These are phyloP conservation scores for Solanum rostratum DNA, from an alignment of 257 asterid species.

Conservation along the genomic window DNA sequence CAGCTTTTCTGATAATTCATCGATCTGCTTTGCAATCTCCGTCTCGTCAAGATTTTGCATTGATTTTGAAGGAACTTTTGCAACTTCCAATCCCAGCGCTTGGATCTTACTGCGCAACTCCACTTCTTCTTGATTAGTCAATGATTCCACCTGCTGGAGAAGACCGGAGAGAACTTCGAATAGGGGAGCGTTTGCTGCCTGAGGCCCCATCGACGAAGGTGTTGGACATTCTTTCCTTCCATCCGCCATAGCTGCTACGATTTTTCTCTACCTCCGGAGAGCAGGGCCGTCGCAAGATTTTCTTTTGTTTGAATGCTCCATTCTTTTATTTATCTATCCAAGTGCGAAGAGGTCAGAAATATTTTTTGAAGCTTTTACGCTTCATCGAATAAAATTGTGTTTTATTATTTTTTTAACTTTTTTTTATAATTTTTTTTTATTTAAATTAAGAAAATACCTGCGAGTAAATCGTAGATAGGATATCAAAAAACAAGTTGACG, in stretches of 20 bases:
- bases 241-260: neutral
- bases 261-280: neutral
- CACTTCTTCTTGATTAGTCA: conserved; percentile 89
- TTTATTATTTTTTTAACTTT: no score
- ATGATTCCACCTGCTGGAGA: conserved; percentile 60
- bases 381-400: no score
- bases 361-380: no score
- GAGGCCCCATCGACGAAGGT: neutral
- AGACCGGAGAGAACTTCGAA: no score
- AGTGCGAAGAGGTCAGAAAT: no score
- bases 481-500: neutral
- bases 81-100: conserved; percentile 67
- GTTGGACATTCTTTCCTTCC: neutral
- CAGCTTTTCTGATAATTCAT: conserved; percentile 66
- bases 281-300: neutral
- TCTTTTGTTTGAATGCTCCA: neutral
- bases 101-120: conserved; percentile 90
- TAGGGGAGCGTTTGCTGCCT: no score
- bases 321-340: neutral
- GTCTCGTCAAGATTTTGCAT: conserved; percentile 66
- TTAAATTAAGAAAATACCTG: no score
- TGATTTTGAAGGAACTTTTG: conserved; percentile 72
- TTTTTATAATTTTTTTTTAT: no score
- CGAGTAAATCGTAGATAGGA: no score
- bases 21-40: conserved; percentile 83